Percentiles rank a stretch among this genome's conserved stretches.
Conservation (phyloP, 805 yeast genomes). For the Myxozyma neotropica region DNA sequence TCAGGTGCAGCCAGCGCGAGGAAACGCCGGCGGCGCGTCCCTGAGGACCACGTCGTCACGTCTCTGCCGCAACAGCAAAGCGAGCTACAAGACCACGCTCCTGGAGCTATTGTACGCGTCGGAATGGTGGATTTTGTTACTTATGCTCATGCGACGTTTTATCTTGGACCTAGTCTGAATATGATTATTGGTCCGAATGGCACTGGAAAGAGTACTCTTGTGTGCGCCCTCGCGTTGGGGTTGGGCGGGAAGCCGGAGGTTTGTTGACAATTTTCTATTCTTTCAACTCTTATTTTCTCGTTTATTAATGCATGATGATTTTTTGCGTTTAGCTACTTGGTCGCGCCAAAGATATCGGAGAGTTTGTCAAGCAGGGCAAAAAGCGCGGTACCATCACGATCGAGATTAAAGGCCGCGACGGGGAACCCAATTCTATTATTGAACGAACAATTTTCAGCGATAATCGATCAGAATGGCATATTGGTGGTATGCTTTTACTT, state of each 20-base stretch:
- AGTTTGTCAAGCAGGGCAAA: slow-evolving; percentile 73
- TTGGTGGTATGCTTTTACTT: slow-evolving; percentile 41
- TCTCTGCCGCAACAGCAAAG: background rate
- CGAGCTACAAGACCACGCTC: slow-evolving; percentile 35
- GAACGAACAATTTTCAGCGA: slow-evolving; percentile 44
- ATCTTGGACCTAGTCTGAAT: slow-evolving; percentile 78
- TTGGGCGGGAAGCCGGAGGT: slow-evolving; percentile 72
- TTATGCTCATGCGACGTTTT: slow-evolving; percentile 62
- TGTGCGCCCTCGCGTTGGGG: slow-evolving; percentile 90
- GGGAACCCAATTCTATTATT: slow-evolving; percentile 41
- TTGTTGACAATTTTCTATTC: too few species aligned
- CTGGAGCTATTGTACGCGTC: slow-evolving; percentile 57
- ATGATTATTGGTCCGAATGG: slow-evolving; percentile 98
- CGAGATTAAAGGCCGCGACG: slow-evolving; percentile 49
- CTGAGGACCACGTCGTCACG: background rate
- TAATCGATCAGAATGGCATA: slow-evolving; percentile 37
- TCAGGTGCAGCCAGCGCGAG: background rate
- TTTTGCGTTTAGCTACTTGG: slow-evolving; percentile 54
- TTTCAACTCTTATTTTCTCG: slow-evolving; percentile 15
- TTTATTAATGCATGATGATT: background rate
- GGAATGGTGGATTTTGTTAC: slow-evolving; percentile 66
- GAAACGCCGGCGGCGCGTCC: slow-evolving; percentile 7
- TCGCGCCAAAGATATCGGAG: slow-evolving; percentile 59
- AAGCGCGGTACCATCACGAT: slow-evolving; percentile 53
- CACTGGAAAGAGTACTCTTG: slow-evolving; percentile 90